Evolutionary conservation across 441 rosid genomes (phyloP).

Genomic region (Biscutella auriculata): DNA sequence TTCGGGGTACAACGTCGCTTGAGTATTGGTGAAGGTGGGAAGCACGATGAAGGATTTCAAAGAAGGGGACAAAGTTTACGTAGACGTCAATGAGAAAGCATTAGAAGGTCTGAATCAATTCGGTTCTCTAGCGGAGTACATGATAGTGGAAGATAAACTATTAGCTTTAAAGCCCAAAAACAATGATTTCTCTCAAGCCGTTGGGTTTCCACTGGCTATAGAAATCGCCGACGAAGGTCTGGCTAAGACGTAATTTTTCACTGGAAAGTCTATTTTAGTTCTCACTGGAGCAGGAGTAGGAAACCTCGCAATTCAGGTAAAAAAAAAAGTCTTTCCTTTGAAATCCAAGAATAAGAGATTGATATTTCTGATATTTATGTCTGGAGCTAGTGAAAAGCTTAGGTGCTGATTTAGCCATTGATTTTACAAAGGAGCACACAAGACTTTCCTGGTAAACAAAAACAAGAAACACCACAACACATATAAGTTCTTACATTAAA

Average conservation of each 20-base stretch:
- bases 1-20: slow-evolving; percentile 92
- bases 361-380: too few species aligned
- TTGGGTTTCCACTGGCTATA: slow-evolving; percentile 78
- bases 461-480: neutral
- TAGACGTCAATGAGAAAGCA: slow-evolving; percentile 76
- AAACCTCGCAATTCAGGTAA: slow-evolving; percentile 86
- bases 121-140: slow-evolving; percentile 81
- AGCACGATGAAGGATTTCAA: slow-evolving; percentile 55
- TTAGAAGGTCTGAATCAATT: slow-evolving; percentile 79
- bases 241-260: slow-evolving; percentile 62
- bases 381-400: slow-evolving; percentile 60
- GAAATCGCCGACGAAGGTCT: slow-evolving; percentile 82
- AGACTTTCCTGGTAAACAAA: slow-evolving; percentile 49
- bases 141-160: slow-evolving; percentile 74
- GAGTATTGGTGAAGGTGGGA: slow-evolving; percentile 75
- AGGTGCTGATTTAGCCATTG: slow-evolving; percentile 80
- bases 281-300: slow-evolving; percentile 90
- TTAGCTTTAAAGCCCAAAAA: slow-evolving; percentile 70
- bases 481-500: neutral
- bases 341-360: neutral
- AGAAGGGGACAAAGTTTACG: slow-evolving; percentile 82
- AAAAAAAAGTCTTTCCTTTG: too few species aligned
- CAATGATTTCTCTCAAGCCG: slow-evolving; percentile 69
- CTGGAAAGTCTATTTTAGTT: slow-evolving; percentile 75
- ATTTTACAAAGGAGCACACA: slow-evolving; percentile 70